phyloP scores from a whole-genome alignment of 2,329 filamentous ascomycete species.

The Rhexocercosporidium sp. region DNA sequence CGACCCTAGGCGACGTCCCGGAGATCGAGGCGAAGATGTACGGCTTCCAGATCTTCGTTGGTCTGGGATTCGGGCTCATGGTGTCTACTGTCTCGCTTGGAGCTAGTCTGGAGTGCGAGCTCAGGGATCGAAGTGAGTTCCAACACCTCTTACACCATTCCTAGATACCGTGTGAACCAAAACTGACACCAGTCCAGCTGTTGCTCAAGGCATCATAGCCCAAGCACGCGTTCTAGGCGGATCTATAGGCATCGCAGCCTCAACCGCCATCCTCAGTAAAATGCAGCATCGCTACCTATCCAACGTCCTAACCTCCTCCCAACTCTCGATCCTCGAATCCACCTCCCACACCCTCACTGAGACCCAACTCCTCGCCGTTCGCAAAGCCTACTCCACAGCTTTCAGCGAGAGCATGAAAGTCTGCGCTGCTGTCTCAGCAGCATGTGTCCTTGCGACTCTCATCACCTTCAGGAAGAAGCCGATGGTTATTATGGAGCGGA shows the following conservation, averaged over 20 bases:
- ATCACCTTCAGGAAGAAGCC: slow-evolving; percentile 18
- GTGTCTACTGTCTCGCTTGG: slow-evolving; percentile 50
- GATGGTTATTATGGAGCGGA: slow-evolving; percentile 19
- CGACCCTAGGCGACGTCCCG: slow-evolving; percentile 38
- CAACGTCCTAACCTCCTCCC: background rate
- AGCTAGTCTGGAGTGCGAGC: slow-evolving; percentile 56
- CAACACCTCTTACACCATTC: background rate
- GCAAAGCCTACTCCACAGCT: slow-evolving; percentile 31
- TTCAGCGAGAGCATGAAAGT: slow-evolving; percentile 35
- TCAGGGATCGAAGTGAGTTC: slow-evolving; percentile 43
- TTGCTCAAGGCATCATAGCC: slow-evolving; percentile 63
- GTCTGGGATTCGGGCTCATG: slow-evolving; percentile 60
- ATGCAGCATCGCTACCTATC: slow-evolving; percentile 25
- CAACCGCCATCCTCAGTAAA: slow-evolving; percentile 59
- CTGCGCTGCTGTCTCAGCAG: slow-evolving; percentile 26
- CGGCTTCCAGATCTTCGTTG: slow-evolving; percentile 61
- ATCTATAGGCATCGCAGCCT: slow-evolving; percentile 61
- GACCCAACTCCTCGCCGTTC: slow-evolving; percentile 25
- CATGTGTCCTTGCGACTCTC: slow-evolving; percentile 25
- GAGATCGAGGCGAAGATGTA: slow-evolving; percentile 43
- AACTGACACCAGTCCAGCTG: slow-evolving; percentile 44
- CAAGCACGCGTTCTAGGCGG: slow-evolving; percentile 66
- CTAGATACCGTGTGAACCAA: no score
- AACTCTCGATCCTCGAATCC: slow-evolving; percentile 22
- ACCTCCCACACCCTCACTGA: slow-evolving; percentile 14